Evolutionary conservation across 2,329 filamentous ascomycete genomes (phyloP).

Genomic region (Fonsecaea nubica): DNA sequence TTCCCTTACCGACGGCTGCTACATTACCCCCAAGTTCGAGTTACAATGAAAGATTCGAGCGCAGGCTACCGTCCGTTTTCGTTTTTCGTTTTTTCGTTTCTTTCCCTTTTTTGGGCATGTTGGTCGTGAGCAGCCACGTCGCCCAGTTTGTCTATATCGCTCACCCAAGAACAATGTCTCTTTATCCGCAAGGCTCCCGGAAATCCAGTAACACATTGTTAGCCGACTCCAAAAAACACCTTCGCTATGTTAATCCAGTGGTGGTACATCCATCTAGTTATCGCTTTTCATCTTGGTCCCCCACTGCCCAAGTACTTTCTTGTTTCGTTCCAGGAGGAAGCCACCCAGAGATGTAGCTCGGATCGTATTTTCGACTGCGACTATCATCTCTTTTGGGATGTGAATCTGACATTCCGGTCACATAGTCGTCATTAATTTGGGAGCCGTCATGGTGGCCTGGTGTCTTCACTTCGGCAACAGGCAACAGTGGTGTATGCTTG

Average conservation of each 20-base stretch:
- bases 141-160: constrained; percentile 7
- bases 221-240: constrained; percentile 31
- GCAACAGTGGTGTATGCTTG: constrained; percentile 65
- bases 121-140: background rate
- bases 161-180: constrained; percentile 7
- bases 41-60: background rate
- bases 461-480: constrained; percentile 60
- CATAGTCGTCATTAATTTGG: constrained; percentile 19
- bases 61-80: background rate
- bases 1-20: constrained; percentile 72
- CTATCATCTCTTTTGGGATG: constrained; percentile 53
- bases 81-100: background rate
- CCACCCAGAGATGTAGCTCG: constrained; percentile 55
- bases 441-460: constrained; percentile 41
- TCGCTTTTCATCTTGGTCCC: constrained; percentile 48
- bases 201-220: constrained; percentile 14
- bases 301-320: constrained; percentile 77
- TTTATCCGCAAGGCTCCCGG: background rate
- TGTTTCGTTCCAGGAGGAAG: constrained; percentile 81
- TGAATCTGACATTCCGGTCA: constrained; percentile 28
- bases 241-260: constrained; percentile 29
- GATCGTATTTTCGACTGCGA: constrained; percentile 41
- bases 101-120: no score
- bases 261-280: constrained; percentile 33
- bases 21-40: constrained; percentile 50